A percentile compares a stretch with the other conserved stretches of the same genome.
Evolutionary conservation across 305 asterid genomes (phyloP).

Genomic region (Ilex paraguariensis): DNA sequence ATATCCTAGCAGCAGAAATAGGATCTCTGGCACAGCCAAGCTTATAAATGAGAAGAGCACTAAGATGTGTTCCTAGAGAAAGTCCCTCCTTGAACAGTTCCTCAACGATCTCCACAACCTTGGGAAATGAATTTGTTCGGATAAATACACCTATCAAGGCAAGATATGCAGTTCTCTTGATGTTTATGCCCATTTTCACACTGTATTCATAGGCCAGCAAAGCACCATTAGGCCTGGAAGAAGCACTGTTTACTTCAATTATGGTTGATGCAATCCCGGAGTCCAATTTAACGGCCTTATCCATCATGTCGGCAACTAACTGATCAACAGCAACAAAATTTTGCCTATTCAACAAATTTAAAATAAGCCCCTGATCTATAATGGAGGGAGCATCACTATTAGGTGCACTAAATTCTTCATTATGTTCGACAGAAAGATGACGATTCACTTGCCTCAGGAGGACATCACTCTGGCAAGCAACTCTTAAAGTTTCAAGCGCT

Average conservation of each 20-base stretch:
- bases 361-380: conserved; percentile 38
- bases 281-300: conserved; percentile 36
- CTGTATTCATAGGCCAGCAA: conserved; percentile 51
- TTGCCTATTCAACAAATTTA: conserved; percentile 41
- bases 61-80: conserved; percentile 61
- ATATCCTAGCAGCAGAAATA: conserved; percentile 52
- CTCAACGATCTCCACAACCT: conserved; percentile 54
- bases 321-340: conserved; percentile 62
- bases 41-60: conserved; percentile 56
- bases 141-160: conserved; percentile 57
- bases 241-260: conserved; percentile 43
- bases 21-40: conserved; percentile 56
- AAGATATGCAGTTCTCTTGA: conserved; percentile 52
- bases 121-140: conserved; percentile 45
- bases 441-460: conserved; percentile 73
- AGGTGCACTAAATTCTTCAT: conserved; percentile 11
- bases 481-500: conserved; percentile 48
- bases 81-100: conserved; percentile 48
- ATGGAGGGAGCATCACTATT: conserved; percentile 14
- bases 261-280: conserved; percentile 41
- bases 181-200: conserved; percentile 36
- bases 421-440: conserved; percentile 42
- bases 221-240: conserved; percentile 48
- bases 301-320: conserved; percentile 45
- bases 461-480: conserved; percentile 39